Percentiles rank a stretch among this genome's conserved stretches.
These are phyloP conservation scores for Periconia sp. DNA, from an alignment of 2,329 filamentous ascomycete species.

Conservation along the genomic window DNA sequence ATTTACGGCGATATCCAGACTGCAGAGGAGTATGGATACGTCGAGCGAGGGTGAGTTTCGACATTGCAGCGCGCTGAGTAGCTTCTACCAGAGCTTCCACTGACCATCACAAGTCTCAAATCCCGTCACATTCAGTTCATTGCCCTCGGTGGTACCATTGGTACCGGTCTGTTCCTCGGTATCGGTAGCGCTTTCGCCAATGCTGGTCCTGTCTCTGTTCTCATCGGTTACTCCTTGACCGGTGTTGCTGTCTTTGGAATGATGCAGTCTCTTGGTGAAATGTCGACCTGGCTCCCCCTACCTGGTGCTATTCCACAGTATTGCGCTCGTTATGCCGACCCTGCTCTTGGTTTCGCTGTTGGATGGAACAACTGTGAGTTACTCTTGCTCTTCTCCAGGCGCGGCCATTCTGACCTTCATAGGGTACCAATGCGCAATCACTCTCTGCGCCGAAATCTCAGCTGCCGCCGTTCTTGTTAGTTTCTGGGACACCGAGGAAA, in stretches of 20 bases:
- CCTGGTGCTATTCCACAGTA: conserved; percentile 46
- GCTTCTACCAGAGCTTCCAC: conserved; percentile 7
- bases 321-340: conserved; percentile 54
- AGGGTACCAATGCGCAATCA: conserved; percentile 43
- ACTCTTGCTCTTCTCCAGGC: conserved; percentile 1
- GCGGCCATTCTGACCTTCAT: conserved; percentile 23
- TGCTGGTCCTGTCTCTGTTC: conserved; percentile 41
- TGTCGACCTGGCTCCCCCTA: conserved; percentile 50
- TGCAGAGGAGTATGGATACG: conserved; percentile 60
- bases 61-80: neutral
- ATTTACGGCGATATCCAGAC: conserved; percentile 59
- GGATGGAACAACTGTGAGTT: conserved; percentile 34
- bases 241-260: conserved; percentile 44
- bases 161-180: conserved; percentile 44
- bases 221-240: conserved; percentile 45
- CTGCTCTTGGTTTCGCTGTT: conserved; percentile 44
- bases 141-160: conserved; percentile 63
- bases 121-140: conserved; percentile 66
- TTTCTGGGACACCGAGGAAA: conserved; percentile 41
- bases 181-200: conserved; percentile 40
- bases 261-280: conserved; percentile 52
- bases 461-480: conserved; percentile 40
- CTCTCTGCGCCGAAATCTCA: conserved; percentile 44
- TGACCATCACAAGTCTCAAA: conserved; percentile 45
- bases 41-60: conserved; percentile 54